These are phyloP conservation scores for Exophiala sideris DNA, from an alignment of 2,329 filamentous ascomycete species.

Conservation along the genomic window DNA sequence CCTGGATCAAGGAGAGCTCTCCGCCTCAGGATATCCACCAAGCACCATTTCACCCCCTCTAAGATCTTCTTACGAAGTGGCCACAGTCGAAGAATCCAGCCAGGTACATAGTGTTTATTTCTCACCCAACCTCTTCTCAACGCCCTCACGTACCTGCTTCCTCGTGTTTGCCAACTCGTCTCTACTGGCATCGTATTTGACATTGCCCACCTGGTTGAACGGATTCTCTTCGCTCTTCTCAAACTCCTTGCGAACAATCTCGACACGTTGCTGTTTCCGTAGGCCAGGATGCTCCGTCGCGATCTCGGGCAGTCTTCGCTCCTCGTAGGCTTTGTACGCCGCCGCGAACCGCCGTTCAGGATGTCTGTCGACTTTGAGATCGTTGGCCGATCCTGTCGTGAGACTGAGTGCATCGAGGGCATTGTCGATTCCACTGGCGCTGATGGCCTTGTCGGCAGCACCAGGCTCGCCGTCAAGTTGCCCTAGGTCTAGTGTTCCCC, in stretches of 20 bases:
- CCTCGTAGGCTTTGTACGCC: slow-evolving; percentile 78
- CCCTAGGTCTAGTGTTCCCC: slow-evolving; percentile 66
- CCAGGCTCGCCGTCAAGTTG: slow-evolving; percentile 65
- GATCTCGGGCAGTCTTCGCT: slow-evolving; percentile 77
- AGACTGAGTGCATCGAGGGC: slow-evolving; percentile 82
- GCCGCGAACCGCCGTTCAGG: slow-evolving; percentile 85
- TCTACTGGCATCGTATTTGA: slow-evolving; percentile 70
- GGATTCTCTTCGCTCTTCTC: slow-evolving; percentile 93
- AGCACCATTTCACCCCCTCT: background rate
- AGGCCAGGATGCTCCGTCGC: slow-evolving; percentile 77
- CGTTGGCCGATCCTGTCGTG: slow-evolving; percentile 53
- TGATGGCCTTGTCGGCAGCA: slow-evolving; percentile 56
- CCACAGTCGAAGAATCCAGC: no score
- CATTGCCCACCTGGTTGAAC: slow-evolving; percentile 74
- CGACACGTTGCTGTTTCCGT: slow-evolving; percentile 77
- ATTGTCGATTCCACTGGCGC: slow-evolving; percentile 87
- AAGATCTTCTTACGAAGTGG: no score
- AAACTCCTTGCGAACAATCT: slow-evolving; percentile 85
- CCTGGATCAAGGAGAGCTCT: no score
- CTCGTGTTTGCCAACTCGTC: slow-evolving; percentile 70
- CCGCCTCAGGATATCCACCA: no score
- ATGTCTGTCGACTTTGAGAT: slow-evolving; percentile 76
- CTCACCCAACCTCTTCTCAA: slow-evolving; percentile 63
- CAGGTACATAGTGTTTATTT: slow-evolving; percentile 21
- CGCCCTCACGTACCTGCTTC: slow-evolving; percentile 66